phyloP scores from a whole-genome alignment of 179 eudicot species.

The Beta corolliflora region DNA sequence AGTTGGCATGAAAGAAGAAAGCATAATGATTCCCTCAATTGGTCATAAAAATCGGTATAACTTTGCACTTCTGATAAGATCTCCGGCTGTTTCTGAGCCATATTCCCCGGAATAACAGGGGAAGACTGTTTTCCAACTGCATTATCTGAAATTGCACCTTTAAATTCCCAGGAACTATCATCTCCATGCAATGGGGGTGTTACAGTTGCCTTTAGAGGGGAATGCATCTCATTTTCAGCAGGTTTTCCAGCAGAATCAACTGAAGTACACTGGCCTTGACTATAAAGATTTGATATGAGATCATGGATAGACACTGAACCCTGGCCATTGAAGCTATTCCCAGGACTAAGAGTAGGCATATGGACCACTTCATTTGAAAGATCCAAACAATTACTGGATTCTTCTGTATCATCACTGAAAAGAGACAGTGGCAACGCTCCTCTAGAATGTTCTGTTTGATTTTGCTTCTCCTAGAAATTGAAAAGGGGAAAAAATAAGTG shows the following conservation, averaged over 20 bases:
- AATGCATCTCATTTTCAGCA: slow-evolving; percentile 35
- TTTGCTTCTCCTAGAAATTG: slow-evolving; percentile 31
- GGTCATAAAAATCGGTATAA: slow-evolving; percentile 47
- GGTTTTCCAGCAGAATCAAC: slow-evolving; percentile 26
- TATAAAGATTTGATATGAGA: slow-evolving; percentile 64
- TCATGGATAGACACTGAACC: slow-evolving; percentile 57
- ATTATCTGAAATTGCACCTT: slow-evolving; percentile 32
- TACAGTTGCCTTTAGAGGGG: slow-evolving; percentile 23
- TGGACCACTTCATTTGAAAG: slow-evolving; percentile 36
- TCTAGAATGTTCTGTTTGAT: slow-evolving; percentile 16
- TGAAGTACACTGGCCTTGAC: slow-evolving; percentile 50
- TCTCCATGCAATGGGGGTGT: slow-evolving; percentile 34
- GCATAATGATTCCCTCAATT: slow-evolving; percentile 47
- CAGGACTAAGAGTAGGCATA: slow-evolving; percentile 34
- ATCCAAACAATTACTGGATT: slow-evolving; percentile 40
- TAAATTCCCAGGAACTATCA: slow-evolving; percentile 56
- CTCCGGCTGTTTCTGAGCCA: slow-evolving; percentile 28
- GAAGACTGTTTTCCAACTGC: slow-evolving; percentile 31
- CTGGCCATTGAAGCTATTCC: slow-evolving; percentile 37
- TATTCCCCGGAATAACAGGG: slow-evolving; percentile 24
- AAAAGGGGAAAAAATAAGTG: background rate
- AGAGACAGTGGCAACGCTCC: slow-evolving; percentile 36
- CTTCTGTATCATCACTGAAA: slow-evolving; percentile 49
- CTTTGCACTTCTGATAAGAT: slow-evolving; percentile 35
- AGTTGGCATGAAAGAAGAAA: slow-evolving; percentile 53